Base-by-base conservation (phyloP, 371 early-diverging fungal genomes). In the Mortierella sp. region DNA sequence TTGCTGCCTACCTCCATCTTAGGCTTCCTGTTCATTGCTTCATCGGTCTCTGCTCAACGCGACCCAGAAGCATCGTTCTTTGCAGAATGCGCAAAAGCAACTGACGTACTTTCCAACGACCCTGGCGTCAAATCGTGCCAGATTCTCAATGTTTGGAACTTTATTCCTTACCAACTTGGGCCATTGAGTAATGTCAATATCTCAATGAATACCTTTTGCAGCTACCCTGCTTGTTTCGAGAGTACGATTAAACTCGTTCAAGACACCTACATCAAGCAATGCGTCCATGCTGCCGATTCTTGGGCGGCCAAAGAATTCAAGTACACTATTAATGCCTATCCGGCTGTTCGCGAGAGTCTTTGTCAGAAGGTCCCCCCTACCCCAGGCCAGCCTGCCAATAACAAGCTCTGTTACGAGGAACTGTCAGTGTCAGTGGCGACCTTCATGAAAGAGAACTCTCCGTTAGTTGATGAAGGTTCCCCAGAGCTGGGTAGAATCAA, bases 181-280 rank as follows among this genome's bases (percentile, higher is more conserved):
- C 56, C 79, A 14, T n/a, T n/a, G n/a, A n/a, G n/a, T n/a, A 0
- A 16, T 21, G 64, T 77, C 66, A 68, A 77, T 60, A 21, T 28
- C 37, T 72, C 79, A n/a, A 62, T 65, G 0, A 51, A 68, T 18
- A 7, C 51, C 0, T 61, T 72, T 16, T 77, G 79, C 57, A 11
- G 61, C 26, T 43, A 51, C 60, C 79, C 79, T 6, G 51, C 37
- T 57, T 77, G 79, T 56, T 15, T 60, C 14, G 11, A 26, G 12
- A 37, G 52, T 12, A 37, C 72, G 6, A 47, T 77, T 57, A 55
- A 61, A 11, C 66, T 77, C 14, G 72, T 77, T 21, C 56, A 69
- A 30, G 72, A 65, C 51, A 77, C 79, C 0, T 57, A 69, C 15
- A 50, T 30, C 4, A 72, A 77, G 45, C 72, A 72, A 62, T 77